Evolutionary conservation across 1,284 basidiomycete genomes (phyloP).

Genomic region (Rhodotorula sp.): DNA sequence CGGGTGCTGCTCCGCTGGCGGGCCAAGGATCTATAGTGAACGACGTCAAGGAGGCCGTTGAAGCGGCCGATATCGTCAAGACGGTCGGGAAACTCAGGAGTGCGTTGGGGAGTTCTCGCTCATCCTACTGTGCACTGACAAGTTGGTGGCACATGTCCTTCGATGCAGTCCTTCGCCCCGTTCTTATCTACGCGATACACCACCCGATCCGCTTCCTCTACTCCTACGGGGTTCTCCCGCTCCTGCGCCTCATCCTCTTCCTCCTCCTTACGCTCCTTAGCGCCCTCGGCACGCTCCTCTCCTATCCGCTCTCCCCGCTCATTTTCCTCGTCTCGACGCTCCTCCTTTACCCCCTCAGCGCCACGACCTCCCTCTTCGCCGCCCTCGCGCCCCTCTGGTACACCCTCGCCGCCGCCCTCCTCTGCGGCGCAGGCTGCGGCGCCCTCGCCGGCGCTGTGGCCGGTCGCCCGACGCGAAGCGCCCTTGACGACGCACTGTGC

Average conservation of each 20-base stretch:
- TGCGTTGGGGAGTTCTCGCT: background rate
- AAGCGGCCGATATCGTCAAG: slow-evolving; percentile 19
- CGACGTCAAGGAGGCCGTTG: background rate
- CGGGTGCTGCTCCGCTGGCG: background rate
- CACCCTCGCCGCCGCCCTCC: slow-evolving; percentile 12
- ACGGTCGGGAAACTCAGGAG: slow-evolving; percentile 26
- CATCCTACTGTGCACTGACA: background rate
- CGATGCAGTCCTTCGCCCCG: slow-evolving; percentile 9
- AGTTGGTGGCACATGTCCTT: no score
- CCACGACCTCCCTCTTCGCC: background rate
- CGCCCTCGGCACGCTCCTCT: background rate
- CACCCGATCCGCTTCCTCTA: slow-evolving; percentile 34
- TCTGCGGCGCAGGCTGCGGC: slow-evolving; percentile 8
- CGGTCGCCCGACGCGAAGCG: slow-evolving; percentile 2
- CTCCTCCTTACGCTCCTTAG: slow-evolving; percentile 3
- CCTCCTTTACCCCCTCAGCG: background rate
- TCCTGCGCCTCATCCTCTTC: slow-evolving; percentile 8
- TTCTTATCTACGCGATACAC: slow-evolving; percentile 26
- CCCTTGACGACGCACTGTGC: slow-evolving; percentile 2
- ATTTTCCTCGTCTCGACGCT: slow-evolving; percentile 2
- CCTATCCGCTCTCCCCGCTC: background rate
- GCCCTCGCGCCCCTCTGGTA: slow-evolving; percentile 16
- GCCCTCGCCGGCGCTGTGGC: slow-evolving; percentile 17
- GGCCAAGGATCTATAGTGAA: background rate
- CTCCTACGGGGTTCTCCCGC: slow-evolving; percentile 13